Base-by-base conservation (phyloP, 2,329 filamentous ascomycete genomes). In the Trematosphaeria pertusa region DNA sequence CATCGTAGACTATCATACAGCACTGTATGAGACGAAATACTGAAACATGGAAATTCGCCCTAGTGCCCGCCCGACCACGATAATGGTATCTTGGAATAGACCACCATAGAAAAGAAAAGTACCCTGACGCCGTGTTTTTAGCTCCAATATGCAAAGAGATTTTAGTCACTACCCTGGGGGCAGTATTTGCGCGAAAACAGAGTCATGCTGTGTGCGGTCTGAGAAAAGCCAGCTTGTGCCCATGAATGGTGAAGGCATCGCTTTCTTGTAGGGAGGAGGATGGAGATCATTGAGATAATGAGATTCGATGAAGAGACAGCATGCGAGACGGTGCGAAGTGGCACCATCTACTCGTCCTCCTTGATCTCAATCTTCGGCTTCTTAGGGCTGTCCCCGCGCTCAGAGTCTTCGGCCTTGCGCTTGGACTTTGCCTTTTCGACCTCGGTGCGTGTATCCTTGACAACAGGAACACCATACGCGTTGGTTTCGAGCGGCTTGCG, bases 341-440 rank as follows among this genome's bases (percentile, higher is more conserved):
- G 30, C 5, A 14, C 9, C 22, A 14, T 47, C 43, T 57, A 67
- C 37, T 59, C 63, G 35, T 69, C 67, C 46, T 68, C 58, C 60
- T 66, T 67, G 54, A 69, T 61, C 57, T 64, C 61, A n/a, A 69
- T 31, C 63, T 69, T 70, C 47, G 52, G 52, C 56, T 69, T 68
- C 65, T 70, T 70, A 35, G 58, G 43, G 42, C 46, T 53, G 22
- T 48, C 50, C 3, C 44, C 50, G 30, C 46, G 48, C 20, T 56
- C 51, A 24, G 52, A 50, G 30, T 64, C 62, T 4, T 59, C 58
- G 26, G 63, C 66, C 59, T 67, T 69, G 61, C 66, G 65, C 62
- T 70, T 68, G 46, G 57, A 59, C 21, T 47, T 49, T 18, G 34
- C 46, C 7, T 50, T 54, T 35, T 54, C 53, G 19, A 44, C 44